Conservation (phyloP, 2,329 filamentous ascomycete genomes). For the Trichoderma semiorbis region DNA sequence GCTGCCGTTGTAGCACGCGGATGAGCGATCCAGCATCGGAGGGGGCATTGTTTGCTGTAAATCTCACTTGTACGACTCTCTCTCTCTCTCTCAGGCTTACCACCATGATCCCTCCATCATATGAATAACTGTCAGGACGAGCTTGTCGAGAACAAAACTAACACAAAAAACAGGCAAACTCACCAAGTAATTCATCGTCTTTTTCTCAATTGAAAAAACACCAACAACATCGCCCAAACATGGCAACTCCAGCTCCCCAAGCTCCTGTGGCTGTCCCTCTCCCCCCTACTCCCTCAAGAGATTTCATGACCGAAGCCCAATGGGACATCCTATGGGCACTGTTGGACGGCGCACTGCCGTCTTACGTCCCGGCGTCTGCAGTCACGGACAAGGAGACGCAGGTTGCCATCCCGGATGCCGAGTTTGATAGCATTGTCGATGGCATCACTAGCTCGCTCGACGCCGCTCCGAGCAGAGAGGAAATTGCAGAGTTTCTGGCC, state of each 20-base stretch:
- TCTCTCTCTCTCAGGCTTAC: background rate
- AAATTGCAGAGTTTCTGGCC: conserved; percentile 51
- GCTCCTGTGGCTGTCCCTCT: conserved; percentile 23
- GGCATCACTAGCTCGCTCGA: conserved; percentile 35
- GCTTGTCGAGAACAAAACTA: background rate
- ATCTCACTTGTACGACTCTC: background rate
- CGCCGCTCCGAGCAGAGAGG: conserved; percentile 39
- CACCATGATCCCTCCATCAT: background rate
- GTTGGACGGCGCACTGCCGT: conserved; percentile 58
- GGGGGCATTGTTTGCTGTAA: background rate
- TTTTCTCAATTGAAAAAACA: background rate
- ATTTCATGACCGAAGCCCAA: conserved; percentile 46
- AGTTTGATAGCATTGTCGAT: conserved; percentile 47
- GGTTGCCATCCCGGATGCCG: conserved; percentile 46
- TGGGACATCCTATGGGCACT: conserved; percentile 54
- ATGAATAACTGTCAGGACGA: background rate
- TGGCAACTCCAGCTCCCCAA: conserved; percentile 1
- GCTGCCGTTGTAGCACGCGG: background rate
- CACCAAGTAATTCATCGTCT: background rate
- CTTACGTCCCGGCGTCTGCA: conserved; percentile 46
- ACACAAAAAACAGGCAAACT: background rate
- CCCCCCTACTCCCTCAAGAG: conserved; percentile 27
- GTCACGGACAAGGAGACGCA: conserved; percentile 39
- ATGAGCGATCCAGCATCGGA: background rate
- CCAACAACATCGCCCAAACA: background rate